Evolutionary conservation across 1,139 yeast genomes (phyloP).

Genomic region (Yamadazyma sp.): DNA sequence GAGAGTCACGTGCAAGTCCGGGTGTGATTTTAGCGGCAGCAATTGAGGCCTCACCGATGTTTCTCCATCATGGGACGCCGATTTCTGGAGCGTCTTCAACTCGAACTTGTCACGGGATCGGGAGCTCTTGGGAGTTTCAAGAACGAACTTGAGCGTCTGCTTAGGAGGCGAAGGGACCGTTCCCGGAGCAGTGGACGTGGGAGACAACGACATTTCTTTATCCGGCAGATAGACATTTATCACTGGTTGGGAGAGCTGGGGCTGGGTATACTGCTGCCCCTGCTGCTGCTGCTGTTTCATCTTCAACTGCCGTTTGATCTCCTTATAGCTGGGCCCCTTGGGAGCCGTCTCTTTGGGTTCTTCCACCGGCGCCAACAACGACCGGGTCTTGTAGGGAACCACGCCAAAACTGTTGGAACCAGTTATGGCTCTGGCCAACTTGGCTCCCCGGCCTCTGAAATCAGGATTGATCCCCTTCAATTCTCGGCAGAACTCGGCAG

Average conservation of each 20-base stretch:
- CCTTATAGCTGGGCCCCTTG: conserved; percentile 34
- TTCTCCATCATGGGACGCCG: conserved; percentile 30
- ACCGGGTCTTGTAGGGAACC: conserved; percentile 44
- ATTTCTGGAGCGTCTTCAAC: conserved; percentile 23
- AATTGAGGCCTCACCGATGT: conserved; percentile 28
- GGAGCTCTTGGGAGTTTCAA: conserved; percentile 18
- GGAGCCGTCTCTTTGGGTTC: conserved; percentile 15
- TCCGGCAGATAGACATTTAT: not conserved
- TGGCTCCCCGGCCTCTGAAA: conserved; percentile 44
- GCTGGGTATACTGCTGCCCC: not conserved
- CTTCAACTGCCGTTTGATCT: conserved; percentile 31
- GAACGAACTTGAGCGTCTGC: conserved; percentile 27
- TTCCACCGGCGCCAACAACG: conserved; percentile 36
- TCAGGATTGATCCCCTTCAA: conserved; percentile 40
- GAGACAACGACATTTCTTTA: conserved; percentile 2
- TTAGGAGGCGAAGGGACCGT: conserved; percentile 16
- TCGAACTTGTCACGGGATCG: conserved; percentile 7
- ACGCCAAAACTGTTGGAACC: conserved; percentile 45
- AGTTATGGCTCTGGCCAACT: conserved; percentile 46
- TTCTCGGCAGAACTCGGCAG: conserved; percentile 38
- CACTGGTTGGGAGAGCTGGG: not conserved
- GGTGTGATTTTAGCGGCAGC: conserved; percentile 43
- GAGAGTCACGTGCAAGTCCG: conserved; percentile 26
- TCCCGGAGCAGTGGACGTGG: conserved; percentile 2
- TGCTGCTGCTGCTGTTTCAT: conserved; percentile 10